Conservation (phyloP, 176 grass and related monocot species). For the Eleusine indica region DNA sequence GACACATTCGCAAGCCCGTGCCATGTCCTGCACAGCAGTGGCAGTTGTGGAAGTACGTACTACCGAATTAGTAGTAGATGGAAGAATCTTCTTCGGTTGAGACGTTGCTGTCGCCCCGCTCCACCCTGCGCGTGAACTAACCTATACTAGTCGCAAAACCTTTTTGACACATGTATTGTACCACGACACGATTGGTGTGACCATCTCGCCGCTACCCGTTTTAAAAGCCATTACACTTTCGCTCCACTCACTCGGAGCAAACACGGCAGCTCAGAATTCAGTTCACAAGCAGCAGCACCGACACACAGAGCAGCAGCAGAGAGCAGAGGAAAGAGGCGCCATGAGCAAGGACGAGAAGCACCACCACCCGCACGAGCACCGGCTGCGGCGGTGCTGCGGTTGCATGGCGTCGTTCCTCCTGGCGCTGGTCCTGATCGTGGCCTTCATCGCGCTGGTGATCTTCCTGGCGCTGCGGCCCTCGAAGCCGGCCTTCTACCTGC, state of each 20-base stretch:
- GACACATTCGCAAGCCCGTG: background rate
- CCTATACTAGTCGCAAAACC: background rate
- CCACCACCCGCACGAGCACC: conserved; percentile 39
- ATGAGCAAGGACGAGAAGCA: conserved; percentile 46
- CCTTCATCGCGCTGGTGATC: conserved; percentile 47
- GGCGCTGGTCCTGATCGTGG: conserved; percentile 49
- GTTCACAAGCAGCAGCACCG: background rate
- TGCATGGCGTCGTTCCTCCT: conserved; percentile 49
- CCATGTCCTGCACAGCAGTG: background rate
- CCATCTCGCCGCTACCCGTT: background rate
- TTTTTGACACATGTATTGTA: background rate
- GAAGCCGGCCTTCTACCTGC: conserved; percentile 74
- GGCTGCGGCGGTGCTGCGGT: conserved; percentile 44
- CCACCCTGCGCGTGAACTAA: background rate
- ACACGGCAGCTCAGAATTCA: too few relatives aligned
- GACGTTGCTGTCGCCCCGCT: conserved; percentile 35
- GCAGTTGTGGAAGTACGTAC: background rate
- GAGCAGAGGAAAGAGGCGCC: background rate
- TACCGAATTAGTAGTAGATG: conserved; percentile 15
- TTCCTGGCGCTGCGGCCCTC: conserved; percentile 72
- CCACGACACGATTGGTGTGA: background rate
- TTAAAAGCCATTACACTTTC: conserved; percentile 41
- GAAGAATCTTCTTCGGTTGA: conserved; percentile 54
- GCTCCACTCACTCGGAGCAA: background rate
- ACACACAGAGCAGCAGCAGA: background rate